Evolutionary conservation across 257 asterid genomes (phyloP), one percentile per base, ranked within the genome.

Genomic region (Salvia splendens): DNA sequence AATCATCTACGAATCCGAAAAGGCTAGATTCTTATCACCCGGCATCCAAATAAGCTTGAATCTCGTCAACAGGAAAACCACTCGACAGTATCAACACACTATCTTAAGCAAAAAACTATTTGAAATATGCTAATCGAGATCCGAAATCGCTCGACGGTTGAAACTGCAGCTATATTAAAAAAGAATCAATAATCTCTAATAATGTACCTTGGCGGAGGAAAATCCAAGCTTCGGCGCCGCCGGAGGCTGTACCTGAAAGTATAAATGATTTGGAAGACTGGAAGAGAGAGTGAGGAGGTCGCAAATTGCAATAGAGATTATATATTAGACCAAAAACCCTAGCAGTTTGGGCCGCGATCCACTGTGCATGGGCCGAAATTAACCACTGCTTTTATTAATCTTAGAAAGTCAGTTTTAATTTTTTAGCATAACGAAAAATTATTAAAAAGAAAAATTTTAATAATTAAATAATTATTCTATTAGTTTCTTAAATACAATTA

Each of bases 321-420:
- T 71, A 74, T 73, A 65, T 12, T 5, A 3, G 42, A 36, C 49
- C 69, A 6, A 77, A 14, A 77, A 68, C 77, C 78, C 81, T 77
- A 72, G 28, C 42, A 3, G 12, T 61, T 58, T 68, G 74, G 71
- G 79, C 69, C 55, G 7, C 32, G 20, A 42, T 42, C n/a, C 8
- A 11, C 38, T 53, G 38, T 10, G 59, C 16, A 10, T 40, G 45
- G 45, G 45, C 45, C 45, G 38, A n/a, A n/a, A n/a, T n/a, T n/a
- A n/a, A n/a, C n/a, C n/a, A n/a, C n/a, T n/a, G n/a, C n/a, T n/a
- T n/a, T n/a, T n/a, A n/a, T n/a, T n/a, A n/a, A n/a, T n/a, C n/a
- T n/a, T n/a, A n/a, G n/a, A n/a, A n/a, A n/a, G n/a, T n/a, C n/a
- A n/a, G n/a, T n/a, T n/a, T n/a, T n/a, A n/a, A n/a, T n/a, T n/a